Base-by-base conservation (phyloP, 129 eudicot species). In the Glebionis coronaria region DNA sequence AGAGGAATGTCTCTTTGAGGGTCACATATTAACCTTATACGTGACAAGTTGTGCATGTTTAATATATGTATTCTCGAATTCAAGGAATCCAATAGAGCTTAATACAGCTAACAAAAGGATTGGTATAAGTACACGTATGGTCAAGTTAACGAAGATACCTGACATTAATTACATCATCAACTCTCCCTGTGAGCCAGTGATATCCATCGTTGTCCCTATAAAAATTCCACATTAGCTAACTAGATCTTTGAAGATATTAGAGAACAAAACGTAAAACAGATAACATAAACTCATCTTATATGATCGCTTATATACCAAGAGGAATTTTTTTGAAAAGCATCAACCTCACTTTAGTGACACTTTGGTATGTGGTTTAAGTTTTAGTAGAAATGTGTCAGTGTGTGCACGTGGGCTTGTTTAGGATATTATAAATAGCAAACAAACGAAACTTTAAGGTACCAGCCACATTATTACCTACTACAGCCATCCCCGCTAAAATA, bases 401-500 rank as follows among this genome's bases (percentile, higher is more conserved):
- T 23, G 61, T 56, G 38, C 61, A 56, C 21, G 29, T 18, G 20
- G 27, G 61, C 16, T 56, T 47, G 2, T 12, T 62, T 47, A 15
- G 46, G 11, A 47, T 58, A 25, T 21, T 3, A 18, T 9, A 51
- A 50, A 14, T 10, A 12, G 28, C 8, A 40, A 35, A 68, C 38
- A 42, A 21, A 56, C 13, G 27, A 53, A 42, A 73, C 20, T 27
- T 63, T 14, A 65, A 31, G 28, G 62, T 50, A 61, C 29, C 18
- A 46, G 40, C 65, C 60, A 42, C 54, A 15, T 11, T 38, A 49
- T 25, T 85, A 94, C 99, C 99, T 87, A 65, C 88, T 79, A 84
- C 99, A 94, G 56, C 99, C 99, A 83, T 94, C 99, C 27, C 99
- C 99, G 53, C 88, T 89, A 77, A 94, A 94, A 75, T 94, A 94